Base-by-base conservation (phyloP, 768 basidiomycete species). In the Antrodiella citrinella region DNA sequence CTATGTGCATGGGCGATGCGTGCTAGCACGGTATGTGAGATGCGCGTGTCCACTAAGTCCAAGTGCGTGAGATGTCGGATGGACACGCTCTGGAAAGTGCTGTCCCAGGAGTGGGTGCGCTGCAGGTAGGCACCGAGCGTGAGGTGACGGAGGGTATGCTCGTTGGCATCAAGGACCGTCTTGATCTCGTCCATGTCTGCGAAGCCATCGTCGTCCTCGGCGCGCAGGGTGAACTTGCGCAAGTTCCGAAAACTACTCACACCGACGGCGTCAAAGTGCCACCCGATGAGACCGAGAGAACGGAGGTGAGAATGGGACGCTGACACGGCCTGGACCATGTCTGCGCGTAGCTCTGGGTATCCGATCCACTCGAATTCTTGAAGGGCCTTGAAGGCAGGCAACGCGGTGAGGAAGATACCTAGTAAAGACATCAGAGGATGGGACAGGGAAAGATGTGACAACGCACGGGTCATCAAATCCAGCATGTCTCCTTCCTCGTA, bases 301-400 rank as follows among this genome's bases (percentile, higher is more conserved):
- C 72, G 73, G 18, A 84, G 66, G 49, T 73, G 70, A 3, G 77
- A 69, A 53, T 84, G 82, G 47, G 69, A 75, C 4, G 69, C 63
- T 11, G 81, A 65, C 3, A 85, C 69, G 7, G 71, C 73, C 56
- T 81, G 72, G 0, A 85, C 81, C 72, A 81, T 79, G 47, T 84
- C 81, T n/a, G 71, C 78, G 9, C 77, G 71, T 65, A 85, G 67
- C 59, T 85, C 83, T 1, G 82, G 83, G 57, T 84, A 84, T 4
- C 83, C 82, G n/a, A 84, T 84, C 83, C 83, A 85, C 63, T 85
- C 82, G 57, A 84, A 82, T 53, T 82, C 81, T 11, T 68, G 59
- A 10, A 85, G 66, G 5, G 75, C 73, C 51, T 68, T 80, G 65
- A 84, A 84, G 40, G 78, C 78, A 1, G 81, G 81, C 12, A 86